phyloP scores from a whole-genome alignment of 257 asterid species.

The Fraxinus excelsior region DNA sequence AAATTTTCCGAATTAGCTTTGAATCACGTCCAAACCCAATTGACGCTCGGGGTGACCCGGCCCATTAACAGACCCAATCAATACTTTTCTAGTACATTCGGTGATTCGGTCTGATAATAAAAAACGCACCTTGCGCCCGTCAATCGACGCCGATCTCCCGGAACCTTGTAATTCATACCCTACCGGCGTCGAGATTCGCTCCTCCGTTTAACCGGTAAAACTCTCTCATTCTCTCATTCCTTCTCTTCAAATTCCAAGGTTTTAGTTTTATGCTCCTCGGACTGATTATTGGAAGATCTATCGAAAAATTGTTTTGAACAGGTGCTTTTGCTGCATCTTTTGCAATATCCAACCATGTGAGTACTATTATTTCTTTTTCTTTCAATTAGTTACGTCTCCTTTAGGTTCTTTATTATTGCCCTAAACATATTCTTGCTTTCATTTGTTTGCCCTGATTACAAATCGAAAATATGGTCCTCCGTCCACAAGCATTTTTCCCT shows the following conservation, averaged over 20 bases:
- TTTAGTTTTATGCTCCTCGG: background rate
- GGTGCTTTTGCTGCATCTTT: slow-evolving; percentile 31
- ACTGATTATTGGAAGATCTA: slow-evolving; percentile 16
- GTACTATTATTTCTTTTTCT: slow-evolving; percentile 9
- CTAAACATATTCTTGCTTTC: no score
- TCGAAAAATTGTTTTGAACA: slow-evolving; percentile 21
- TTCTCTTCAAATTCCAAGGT: slow-evolving; percentile 6
- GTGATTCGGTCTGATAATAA: background rate
- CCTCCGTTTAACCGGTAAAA: slow-evolving; percentile 22
- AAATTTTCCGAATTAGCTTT: no score
- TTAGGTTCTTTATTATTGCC: background rate
- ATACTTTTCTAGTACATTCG: background rate
- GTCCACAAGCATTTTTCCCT: background rate
- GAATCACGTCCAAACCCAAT: no score
- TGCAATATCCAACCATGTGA: slow-evolving; percentile 26
- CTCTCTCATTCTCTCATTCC: background rate
- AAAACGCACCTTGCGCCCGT: slow-evolving; percentile 19
- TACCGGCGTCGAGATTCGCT: background rate
- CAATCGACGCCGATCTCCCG: slow-evolving; percentile 16
- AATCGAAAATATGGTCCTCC: background rate
- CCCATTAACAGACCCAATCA: background rate
- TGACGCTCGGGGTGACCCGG: no score
- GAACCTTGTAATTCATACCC: slow-evolving; percentile 7
- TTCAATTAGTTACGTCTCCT: background rate
- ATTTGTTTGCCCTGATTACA: background rate